Conservation (phyloP, 192 early-diverging fungal genomes). For the Backusella australiensis region DNA sequence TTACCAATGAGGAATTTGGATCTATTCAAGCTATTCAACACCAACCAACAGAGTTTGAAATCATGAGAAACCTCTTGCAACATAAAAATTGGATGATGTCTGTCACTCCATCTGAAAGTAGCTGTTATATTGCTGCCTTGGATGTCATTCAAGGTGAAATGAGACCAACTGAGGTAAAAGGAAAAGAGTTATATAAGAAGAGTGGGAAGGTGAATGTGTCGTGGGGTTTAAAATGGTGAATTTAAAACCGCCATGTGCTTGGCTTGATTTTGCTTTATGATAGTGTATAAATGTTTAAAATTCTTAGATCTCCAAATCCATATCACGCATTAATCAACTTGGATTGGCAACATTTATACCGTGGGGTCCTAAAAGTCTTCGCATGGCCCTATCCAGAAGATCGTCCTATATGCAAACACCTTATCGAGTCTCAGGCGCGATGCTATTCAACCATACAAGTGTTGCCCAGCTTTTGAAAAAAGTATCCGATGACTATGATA, state of each 20-base stretch:
- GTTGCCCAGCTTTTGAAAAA: conserved; percentile 88
- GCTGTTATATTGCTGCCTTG: conserved; percentile 95
- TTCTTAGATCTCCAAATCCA: conserved; percentile 89
- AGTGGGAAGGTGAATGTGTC: too few relatives aligned
- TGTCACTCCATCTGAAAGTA: conserved; percentile 81
- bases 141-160: conserved; percentile 99
- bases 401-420: conserved; percentile 89
- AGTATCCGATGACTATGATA: conserved; percentile 90
- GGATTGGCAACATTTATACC: conserved; percentile 95
- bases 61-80: conserved; percentile 94
- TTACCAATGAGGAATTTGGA: conserved; percentile 88
- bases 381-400: conserved; percentile 91
- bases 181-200: too few relatives aligned
- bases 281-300: too few relatives aligned
- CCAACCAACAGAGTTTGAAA: conserved; percentile 95
- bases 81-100: conserved; percentile 98
- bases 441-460: conserved; percentile 98
- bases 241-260: too few relatives aligned
- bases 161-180: conserved; percentile 87
- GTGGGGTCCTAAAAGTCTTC: conserved; percentile 98
- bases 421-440: conserved; percentile 93
- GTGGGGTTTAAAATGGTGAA: too few relatives aligned
- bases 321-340: conserved; percentile 91
- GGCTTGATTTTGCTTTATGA: too few relatives aligned
- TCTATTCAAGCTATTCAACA: conserved; percentile 82